Percentiles rank a stretch among this genome's conserved stretches.
These are phyloP conservation scores for Venustampulla echinocandica DNA, from an alignment of 495 filamentous ascomycete genomes.

Conservation along the genomic window DNA sequence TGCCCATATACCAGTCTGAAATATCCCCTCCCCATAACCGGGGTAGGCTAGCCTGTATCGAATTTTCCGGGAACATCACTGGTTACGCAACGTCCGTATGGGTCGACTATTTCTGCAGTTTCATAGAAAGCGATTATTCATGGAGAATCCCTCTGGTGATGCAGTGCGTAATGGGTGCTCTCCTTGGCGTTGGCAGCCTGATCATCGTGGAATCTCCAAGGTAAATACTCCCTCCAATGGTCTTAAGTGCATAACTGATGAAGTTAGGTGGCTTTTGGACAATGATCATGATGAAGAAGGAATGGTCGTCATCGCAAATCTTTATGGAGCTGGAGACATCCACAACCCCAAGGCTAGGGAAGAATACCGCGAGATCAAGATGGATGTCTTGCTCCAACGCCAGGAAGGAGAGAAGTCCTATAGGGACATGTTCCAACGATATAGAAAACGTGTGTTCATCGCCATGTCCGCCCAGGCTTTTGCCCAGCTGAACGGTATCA, in stretches of 20 bases:
- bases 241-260: conserved; percentile 12
- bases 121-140: conserved; percentile 72
- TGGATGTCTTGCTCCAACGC: conserved; percentile 85
- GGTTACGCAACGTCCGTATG: conserved; percentile 95
- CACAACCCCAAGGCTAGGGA: conserved; percentile 83
- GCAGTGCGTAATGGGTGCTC: conserved; percentile 86
- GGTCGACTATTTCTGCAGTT: conserved; percentile 97
- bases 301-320: conserved; percentile 93
- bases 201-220: conserved; percentile 94
- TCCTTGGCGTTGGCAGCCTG: conserved; percentile 77
- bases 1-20: conserved; percentile 96
- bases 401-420: conserved; percentile 93
- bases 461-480: conserved; percentile 97
- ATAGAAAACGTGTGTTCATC: conserved; percentile 87
- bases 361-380: conserved; percentile 97
- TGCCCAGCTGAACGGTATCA: conserved; percentile 96
- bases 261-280: conserved; percentile 79
- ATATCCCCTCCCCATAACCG: conserved; percentile 95
- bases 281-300: conserved; percentile 98
- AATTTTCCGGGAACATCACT: conserved; percentile 93
- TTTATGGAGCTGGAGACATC: conserved; percentile 92
- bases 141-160: conserved; percentile 89
- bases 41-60: conserved; percentile 92
- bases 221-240: conserved; percentile 34
- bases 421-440: conserved; percentile 88